Evolutionary conservation across 805 yeast species (phyloP).

Genomic region (Cyberlindnera petersonii): DNA sequence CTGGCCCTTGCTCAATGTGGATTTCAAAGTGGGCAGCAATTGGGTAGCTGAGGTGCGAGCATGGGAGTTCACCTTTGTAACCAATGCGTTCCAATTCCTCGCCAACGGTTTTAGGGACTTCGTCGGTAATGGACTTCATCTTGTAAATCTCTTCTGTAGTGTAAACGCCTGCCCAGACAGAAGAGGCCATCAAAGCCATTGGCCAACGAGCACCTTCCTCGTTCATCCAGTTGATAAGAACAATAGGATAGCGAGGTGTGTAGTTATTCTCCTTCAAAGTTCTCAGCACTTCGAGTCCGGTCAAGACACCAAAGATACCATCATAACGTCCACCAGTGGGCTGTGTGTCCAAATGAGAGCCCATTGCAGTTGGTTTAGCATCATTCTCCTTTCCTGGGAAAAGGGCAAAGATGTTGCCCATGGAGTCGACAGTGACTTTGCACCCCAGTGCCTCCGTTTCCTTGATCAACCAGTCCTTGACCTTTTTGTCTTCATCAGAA

Average conservation of each 20-base stretch:
- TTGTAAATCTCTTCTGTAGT: slow-evolving; percentile 46
- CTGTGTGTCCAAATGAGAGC: slow-evolving; percentile 74
- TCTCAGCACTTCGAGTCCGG: slow-evolving; percentile 64
- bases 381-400: slow-evolving; percentile 51
- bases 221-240: slow-evolving; percentile 66
- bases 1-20: slow-evolving; percentile 77
- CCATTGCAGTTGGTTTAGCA: slow-evolving; percentile 58
- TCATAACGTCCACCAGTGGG: slow-evolving; percentile 78
- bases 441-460: slow-evolving; percentile 56
- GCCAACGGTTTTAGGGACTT: slow-evolving; percentile 43
- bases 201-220: slow-evolving; percentile 81
- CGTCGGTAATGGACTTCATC: slow-evolving; percentile 52
- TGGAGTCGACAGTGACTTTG: slow-evolving; percentile 51
- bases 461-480: slow-evolving; percentile 60
- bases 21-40: slow-evolving; percentile 68
- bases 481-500: slow-evolving; percentile 56
- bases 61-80: slow-evolving; percentile 49
- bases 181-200: slow-evolving; percentile 60
- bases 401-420: slow-evolving; percentile 67
- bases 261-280: slow-evolving; percentile 56
- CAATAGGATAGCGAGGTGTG: slow-evolving; percentile 63
- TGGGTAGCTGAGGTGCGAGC: slow-evolving; percentile 47
- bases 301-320: slow-evolving; percentile 64
- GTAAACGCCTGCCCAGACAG: slow-evolving; percentile 59
- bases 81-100: slow-evolving; percentile 60